A percentile compares a stretch with the other conserved stretches of the same genome.
Evolutionary conservation across 176 grass and related monocot genomes (phyloP).

Genomic region (Canna indica): DNA sequence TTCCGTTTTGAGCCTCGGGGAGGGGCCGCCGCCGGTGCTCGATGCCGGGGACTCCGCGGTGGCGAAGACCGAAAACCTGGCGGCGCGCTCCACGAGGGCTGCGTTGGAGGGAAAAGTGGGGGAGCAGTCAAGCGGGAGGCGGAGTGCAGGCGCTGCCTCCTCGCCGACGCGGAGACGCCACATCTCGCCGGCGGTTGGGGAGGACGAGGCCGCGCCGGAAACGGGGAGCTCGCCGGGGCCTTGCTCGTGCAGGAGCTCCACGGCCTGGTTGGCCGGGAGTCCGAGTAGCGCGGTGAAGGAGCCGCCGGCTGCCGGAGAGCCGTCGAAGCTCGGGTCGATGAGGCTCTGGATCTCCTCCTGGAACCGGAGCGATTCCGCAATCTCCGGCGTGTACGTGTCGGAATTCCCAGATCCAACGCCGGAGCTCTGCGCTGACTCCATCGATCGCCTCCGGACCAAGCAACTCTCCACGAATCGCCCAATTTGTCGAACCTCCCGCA

Average conservation of each 20-base stretch:
- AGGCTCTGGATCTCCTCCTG: constrained; percentile 19
- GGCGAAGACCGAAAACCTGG: constrained; percentile 15
- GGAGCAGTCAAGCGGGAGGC: not conserved
- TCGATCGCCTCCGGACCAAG: not conserved
- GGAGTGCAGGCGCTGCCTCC: not conserved
- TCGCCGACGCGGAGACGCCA: not conserved
- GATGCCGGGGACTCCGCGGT: constrained; percentile 8
- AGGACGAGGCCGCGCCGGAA: not conserved
- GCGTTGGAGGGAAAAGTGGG: constrained; percentile 13
- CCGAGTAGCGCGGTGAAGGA: constrained; percentile 21
- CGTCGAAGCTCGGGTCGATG: constrained; percentile 4
- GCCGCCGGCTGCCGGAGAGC: not conserved
- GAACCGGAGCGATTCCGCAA: constrained; percentile 15
- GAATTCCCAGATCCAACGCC: constrained; percentile 17
- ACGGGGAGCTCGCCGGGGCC: not conserved
- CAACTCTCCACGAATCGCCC: not conserved
- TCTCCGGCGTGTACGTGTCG: constrained; percentile 10
- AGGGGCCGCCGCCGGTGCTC: not conserved
- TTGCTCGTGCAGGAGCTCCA: constrained; percentile 16
- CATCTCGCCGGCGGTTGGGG: not conserved
- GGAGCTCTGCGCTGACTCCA: constrained; percentile 11
- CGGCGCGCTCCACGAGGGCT: constrained; percentile 6
- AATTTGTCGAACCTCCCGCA: not conserved
- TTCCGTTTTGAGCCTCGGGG: constrained; percentile 1
- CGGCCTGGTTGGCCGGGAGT: constrained; percentile 19